A percentile compares a stretch with the other conserved stretches of the same genome.
Conservation (phyloP, 1,139 yeast species). For the Yamadazyma pseudoaaseri region DNA sequence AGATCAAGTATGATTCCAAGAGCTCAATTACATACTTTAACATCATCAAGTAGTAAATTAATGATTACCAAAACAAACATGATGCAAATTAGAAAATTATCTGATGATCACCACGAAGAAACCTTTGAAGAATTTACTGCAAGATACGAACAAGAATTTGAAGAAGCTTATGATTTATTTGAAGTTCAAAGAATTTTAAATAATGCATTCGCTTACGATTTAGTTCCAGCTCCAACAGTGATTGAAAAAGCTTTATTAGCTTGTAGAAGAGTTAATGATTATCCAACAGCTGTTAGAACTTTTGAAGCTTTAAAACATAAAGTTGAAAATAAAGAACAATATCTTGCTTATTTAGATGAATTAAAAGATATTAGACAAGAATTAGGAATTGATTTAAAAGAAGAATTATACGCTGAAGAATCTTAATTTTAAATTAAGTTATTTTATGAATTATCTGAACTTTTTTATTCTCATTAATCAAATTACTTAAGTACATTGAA, state of each 20-base stretch:
- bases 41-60: slow-evolving; percentile 11
- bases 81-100: slow-evolving; percentile 51
- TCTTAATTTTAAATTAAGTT: slow-evolving; percentile 13
- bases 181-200: slow-evolving; percentile 89
- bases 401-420: slow-evolving; percentile 62
- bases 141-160: slow-evolving; percentile 94
- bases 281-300: slow-evolving; percentile 98
- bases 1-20: slow-evolving; percentile 36
- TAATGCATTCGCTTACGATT: slow-evolving; percentile 97
- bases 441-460: slow-evolving; percentile 1
- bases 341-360: slow-evolving; percentile 93
- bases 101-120: slow-evolving; percentile 76
- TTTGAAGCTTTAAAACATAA: slow-evolving; percentile 93
- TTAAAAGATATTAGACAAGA: slow-evolving; percentile 89
- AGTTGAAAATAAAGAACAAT: slow-evolving; percentile 92
- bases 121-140: slow-evolving; percentile 93
- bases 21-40: slow-evolving; percentile 14
- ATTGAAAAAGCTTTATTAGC: slow-evolving; percentile 96
- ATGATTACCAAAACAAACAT: slow-evolving; percentile 2
- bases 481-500: neutral
- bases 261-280: slow-evolving; percentile 98
- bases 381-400: slow-evolving; percentile 91
- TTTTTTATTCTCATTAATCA: neutral
- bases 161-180: slow-evolving; percentile 95
- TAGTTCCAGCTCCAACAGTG: slow-evolving; percentile 97